Conservation (phyloP, 768 basidiomycete species). For the Lenzites betulinus region DNA sequence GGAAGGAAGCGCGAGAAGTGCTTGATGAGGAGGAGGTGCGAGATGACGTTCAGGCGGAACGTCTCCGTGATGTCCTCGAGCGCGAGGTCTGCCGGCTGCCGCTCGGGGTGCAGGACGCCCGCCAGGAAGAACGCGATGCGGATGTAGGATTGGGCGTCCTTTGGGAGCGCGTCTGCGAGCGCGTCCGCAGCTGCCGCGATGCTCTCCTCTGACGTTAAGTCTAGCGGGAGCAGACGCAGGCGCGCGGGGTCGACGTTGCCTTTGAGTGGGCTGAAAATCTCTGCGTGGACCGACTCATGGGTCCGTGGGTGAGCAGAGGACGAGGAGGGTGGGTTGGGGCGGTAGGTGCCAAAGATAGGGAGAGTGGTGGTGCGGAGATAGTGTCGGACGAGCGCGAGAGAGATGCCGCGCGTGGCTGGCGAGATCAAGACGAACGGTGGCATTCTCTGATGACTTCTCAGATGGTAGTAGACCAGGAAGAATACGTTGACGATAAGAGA, state of each 20-base stretch:
- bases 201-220: constrained; percentile 52
- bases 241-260: constrained; percentile 44
- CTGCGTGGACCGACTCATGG: constrained; percentile 38
- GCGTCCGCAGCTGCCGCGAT: constrained; percentile 49
- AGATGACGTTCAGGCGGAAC: constrained; percentile 60
- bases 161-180: constrained; percentile 40
- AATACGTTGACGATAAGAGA: too few relatives aligned
- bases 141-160: constrained; percentile 41
- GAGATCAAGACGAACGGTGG: constrained; percentile 53
- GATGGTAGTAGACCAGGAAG: too few relatives aligned
- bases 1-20: constrained; percentile 64
- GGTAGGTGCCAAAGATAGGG: constrained; percentile 59
- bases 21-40: constrained; percentile 62
- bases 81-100: constrained; percentile 51
- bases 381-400: constrained; percentile 55
- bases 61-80: constrained; percentile 42
- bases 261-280: constrained; percentile 46
- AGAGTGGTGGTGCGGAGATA: constrained; percentile 50
- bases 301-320: constrained; percentile 13
- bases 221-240: constrained; percentile 49
- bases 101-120: constrained; percentile 58
- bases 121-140: constrained; percentile 59
- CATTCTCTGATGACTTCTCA: too few relatives aligned
- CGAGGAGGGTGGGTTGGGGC: constrained; percentile 30
- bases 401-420: constrained; percentile 59